Percentiles rank a stretch among this genome's conserved stretches.
Conservation (phyloP, 108 stramenopile genomes). For the Pseudonitzschia multiseries region DNA sequence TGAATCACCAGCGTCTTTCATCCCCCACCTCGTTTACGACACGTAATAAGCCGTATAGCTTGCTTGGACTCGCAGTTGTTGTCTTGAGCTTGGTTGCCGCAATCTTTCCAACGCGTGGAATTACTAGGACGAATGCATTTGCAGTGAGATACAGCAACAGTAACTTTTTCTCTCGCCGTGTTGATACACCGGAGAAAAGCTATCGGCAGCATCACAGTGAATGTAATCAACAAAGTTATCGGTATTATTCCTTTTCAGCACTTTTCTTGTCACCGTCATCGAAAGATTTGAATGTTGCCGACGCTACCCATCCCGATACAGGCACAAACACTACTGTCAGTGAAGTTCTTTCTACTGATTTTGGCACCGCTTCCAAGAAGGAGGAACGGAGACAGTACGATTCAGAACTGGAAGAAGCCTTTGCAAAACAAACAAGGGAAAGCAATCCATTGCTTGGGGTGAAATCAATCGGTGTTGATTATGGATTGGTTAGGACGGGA, state of each 20-base stretch:
- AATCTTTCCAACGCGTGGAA: not conserved
- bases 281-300: not conserved
- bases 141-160: not conserved
- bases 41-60: not conserved
- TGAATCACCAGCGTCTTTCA: too few relatives aligned
- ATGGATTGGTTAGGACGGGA: constrained; percentile 77
- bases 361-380: not conserved
- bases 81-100: not conserved
- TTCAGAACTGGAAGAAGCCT: constrained; percentile 12
- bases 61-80: not conserved
- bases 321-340: not conserved
- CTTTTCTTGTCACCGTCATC: not conserved
- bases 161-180: not conserved
- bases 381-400: constrained; percentile 2
- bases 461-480: constrained; percentile 78
- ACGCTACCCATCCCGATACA: not conserved
- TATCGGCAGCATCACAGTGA: too few relatives aligned
- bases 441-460: constrained; percentile 38
- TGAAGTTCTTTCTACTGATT: not conserved
- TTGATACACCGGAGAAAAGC: not conserved
- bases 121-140: not conserved
- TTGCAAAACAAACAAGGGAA: constrained; percentile 12
- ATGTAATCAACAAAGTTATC: too few relatives aligned
- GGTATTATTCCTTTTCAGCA: not conserved
- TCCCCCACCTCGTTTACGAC: too few relatives aligned